Conservation (phyloP, 345 rosid species). For the Kernera saxatilis region DNA sequence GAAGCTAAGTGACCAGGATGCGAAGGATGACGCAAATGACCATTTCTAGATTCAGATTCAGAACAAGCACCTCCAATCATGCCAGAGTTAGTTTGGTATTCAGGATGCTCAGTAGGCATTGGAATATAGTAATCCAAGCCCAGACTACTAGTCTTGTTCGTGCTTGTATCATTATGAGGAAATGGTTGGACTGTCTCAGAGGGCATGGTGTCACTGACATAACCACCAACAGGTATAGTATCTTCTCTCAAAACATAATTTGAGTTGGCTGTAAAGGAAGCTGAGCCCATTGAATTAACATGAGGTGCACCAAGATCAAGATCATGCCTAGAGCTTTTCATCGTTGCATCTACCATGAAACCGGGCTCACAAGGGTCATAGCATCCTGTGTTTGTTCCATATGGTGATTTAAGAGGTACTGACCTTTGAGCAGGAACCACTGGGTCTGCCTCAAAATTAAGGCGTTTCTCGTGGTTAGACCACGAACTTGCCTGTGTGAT, state of each 20-base stretch:
- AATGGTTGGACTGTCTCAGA: slow-evolving; percentile 20
- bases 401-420: not conserved
- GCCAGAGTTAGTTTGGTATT: slow-evolving; percentile 10
- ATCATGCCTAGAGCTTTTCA: slow-evolving; percentile 24
- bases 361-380: slow-evolving; percentile 22
- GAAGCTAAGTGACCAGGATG: slow-evolving; percentile 15
- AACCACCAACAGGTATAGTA: slow-evolving; percentile 17
- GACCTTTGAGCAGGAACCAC: slow-evolving; percentile 23
- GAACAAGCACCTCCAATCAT: slow-evolving; percentile 11
- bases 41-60: slow-evolving; percentile 10
- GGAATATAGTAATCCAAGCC: slow-evolving; percentile 6
- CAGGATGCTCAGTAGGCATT: slow-evolving; percentile 18
- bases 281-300: slow-evolving; percentile 4
- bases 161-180: slow-evolving; percentile 2
- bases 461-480: slow-evolving; percentile 9
- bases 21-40: slow-evolving; percentile 18
- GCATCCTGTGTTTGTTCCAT: slow-evolving; percentile 15
- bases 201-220: slow-evolving; percentile 14
- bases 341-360: slow-evolving; percentile 18
- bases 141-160: slow-evolving; percentile 11
- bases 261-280: slow-evolving; percentile 6
- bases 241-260: slow-evolving; percentile 7
- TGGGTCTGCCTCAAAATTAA: slow-evolving; percentile 20
- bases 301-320: slow-evolving; percentile 21
- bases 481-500: not conserved